Conservation (phyloP, 129 eudicot species). For the Arctium minus region DNA sequence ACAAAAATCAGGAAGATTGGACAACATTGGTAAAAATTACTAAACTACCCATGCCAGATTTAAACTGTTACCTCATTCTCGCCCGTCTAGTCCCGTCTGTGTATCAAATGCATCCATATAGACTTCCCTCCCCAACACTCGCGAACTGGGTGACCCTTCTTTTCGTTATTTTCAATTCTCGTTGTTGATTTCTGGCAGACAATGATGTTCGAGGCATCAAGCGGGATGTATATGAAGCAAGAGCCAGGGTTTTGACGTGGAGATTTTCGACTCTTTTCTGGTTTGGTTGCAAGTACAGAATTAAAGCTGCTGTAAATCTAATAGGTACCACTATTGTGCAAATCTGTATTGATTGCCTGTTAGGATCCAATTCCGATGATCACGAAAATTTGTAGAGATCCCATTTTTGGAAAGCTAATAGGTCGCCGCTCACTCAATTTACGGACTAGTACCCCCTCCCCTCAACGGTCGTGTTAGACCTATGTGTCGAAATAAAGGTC, state of each 20-base stretch:
- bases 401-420: conserved; percentile 24
- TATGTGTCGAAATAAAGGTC: conserved; percentile 9
- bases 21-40: neutral
- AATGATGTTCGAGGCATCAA: conserved; percentile 31
- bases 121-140: neutral
- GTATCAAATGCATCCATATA: too few relatives aligned
- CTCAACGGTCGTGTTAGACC: conserved; percentile 10
- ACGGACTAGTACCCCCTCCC: neutral
- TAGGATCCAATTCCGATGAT: conserved; percentile 8
- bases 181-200: conserved; percentile 18
- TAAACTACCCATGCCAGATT: neutral
- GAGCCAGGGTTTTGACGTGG: conserved; percentile 29
- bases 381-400: conserved; percentile 8
- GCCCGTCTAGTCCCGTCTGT: too few relatives aligned
- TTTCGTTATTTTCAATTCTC: neutral
- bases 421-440: conserved; percentile 19
- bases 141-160: neutral
- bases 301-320: conserved; percentile 28
- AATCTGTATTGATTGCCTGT: conserved; percentile 11
- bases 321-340: conserved; percentile 16
- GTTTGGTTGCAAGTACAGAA: conserved; percentile 28
- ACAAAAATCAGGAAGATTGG: neutral
- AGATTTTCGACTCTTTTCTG: neutral
- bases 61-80: neutral
- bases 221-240: conserved; percentile 29